Base-by-base conservation (phyloP, 495 filamentous ascomycete genomes). In the Penicillium chermesinum region DNA sequence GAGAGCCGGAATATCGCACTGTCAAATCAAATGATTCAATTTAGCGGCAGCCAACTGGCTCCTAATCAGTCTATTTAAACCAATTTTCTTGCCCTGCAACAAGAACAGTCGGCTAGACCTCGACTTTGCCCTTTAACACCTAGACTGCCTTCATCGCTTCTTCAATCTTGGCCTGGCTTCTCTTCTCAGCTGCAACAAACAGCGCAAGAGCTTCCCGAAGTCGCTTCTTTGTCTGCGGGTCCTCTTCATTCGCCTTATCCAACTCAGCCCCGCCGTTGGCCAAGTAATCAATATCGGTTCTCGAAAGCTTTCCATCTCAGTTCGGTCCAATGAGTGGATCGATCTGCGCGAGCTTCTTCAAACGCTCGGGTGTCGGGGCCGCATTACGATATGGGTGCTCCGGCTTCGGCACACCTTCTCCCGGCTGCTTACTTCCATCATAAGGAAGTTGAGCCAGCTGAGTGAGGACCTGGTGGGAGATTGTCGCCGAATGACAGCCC, bases 281-380 rank as follows among this genome's bases (percentile, higher is more conserved):
- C 7, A 64, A 49, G 34, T 64, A 64, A 33, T 61, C 58, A 19
- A 59, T 52, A 13, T 54, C 53, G 10, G 53, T 61, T 30, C 49
- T 49, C 9, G 55, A 55, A 17, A 61, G 37, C 27, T 49, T 52
- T 16, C 55, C 55, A 44, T 59, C 53, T 53, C 61, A 64, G 35
- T 53, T 32, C 1, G 58, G 22, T 5, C 40, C 50, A 3, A 49
- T 50, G 6, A 61, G 40, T 9, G 58, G 55, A 38, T 64, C 58
- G 2, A 38, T 43, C n/a, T 36, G 39, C 1, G 53, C 51, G 25
- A 59, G 13, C 18, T 59, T 47, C 33, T 25, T 32, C 13, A 59
- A 41, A 7, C 58, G 55, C 15, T 49, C 41, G 0, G 57, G 50
- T 1, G 53, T 60, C 12, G 47, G 50, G 4, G 38, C 44, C 0